Base-by-base conservation (phyloP, 2,329 filamentous ascomycete genomes). In the Xylariales sp. region DNA sequence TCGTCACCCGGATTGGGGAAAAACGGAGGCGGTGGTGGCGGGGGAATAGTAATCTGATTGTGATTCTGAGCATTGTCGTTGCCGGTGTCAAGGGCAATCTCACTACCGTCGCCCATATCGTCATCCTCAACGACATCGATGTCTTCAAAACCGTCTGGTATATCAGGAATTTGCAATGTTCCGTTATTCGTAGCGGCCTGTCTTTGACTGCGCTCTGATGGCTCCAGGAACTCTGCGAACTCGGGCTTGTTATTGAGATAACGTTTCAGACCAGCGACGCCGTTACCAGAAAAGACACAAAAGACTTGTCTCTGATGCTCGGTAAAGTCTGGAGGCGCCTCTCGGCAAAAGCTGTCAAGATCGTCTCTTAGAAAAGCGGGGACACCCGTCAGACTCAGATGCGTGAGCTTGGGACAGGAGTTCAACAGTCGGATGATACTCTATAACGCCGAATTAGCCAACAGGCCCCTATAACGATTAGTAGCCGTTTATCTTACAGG, bases 221-320 rank as follows among this genome's bases (percentile, higher is more conserved):
- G n/a, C n/a, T n/a, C n/a, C n/a, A n/a, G 55, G 29, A 52, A 56
- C 32, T 67, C 63, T 29, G 70, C 65, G 40, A 76, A 79, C 24
- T 67, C 62, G 1, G 64, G 59, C 9, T 69, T 65, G 0, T 61
- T 68, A 50, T 89, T 94, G 28, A 98, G 73, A 57, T 89, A 86
- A 20, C 83, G 76, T 31, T 91, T 84, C 19, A 98, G 78, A 29
- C 79, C 78, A 31, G 71, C 70, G 2, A 98, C 91, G 42, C 90
- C 90, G 19, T 79, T 76, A 5, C 93, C 91, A 2, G 90, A 96
- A 63, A 98, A 98, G 40, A 98, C 93, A 58, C 93, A 98, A 60
- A 98, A 98, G 6, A 97, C 88, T 39, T 91, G 84, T 48, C 93
- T 82, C 62, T 98, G 93, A 58, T 96, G 89, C 34, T 91, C 86